Percentiles rank a stretch among this genome's conserved stretches.
phyloP scores from a whole-genome alignment of 2,329 filamentous ascomycete genomes.

The Alternaria sp. region DNA sequence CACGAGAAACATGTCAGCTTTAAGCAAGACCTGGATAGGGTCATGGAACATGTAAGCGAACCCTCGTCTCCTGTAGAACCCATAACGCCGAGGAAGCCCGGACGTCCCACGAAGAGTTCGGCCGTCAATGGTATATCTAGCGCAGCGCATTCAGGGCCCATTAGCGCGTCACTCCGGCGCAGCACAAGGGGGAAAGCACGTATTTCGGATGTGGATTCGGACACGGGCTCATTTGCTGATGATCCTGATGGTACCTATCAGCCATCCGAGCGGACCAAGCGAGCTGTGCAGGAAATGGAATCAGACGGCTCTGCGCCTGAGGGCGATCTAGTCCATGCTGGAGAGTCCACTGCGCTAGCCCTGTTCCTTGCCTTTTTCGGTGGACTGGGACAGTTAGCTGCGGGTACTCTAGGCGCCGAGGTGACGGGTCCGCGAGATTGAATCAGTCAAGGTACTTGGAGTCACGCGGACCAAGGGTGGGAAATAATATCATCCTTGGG shows the following conservation, averaged over 20 bases:
- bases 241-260: slow-evolving; percentile 43
- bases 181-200: slow-evolving; percentile 31
- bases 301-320: slow-evolving; percentile 38
- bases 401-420: slow-evolving; percentile 49
- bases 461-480: background rate
- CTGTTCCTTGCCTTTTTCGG: slow-evolving; percentile 47
- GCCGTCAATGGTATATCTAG: slow-evolving; percentile 26
- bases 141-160: slow-evolving; percentile 13
- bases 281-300: slow-evolving; percentile 40
- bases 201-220: slow-evolving; percentile 31
- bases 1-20: slow-evolving; percentile 44
- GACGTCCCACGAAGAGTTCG: slow-evolving; percentile 40
- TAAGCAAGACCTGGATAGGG: slow-evolving; percentile 21
- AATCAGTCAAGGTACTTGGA: background rate
- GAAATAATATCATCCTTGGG: slow-evolving; percentile 1
- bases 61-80: slow-evolving; percentile 15
- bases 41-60: slow-evolving; percentile 22
- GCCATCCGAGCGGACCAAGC: slow-evolving; percentile 32
- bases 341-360: slow-evolving; percentile 49
- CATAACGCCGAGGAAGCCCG: slow-evolving; percentile 38
- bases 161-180: slow-evolving; percentile 28
- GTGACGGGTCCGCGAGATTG: slow-evolving; percentile 36
- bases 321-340: slow-evolving; percentile 43
- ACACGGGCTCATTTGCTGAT: slow-evolving; percentile 28
- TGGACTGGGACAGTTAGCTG: slow-evolving; percentile 46